These are phyloP conservation scores for Chlorella ohadii DNA, from an alignment of 139 green algal genomes.

Conservation along the genomic window DNA sequence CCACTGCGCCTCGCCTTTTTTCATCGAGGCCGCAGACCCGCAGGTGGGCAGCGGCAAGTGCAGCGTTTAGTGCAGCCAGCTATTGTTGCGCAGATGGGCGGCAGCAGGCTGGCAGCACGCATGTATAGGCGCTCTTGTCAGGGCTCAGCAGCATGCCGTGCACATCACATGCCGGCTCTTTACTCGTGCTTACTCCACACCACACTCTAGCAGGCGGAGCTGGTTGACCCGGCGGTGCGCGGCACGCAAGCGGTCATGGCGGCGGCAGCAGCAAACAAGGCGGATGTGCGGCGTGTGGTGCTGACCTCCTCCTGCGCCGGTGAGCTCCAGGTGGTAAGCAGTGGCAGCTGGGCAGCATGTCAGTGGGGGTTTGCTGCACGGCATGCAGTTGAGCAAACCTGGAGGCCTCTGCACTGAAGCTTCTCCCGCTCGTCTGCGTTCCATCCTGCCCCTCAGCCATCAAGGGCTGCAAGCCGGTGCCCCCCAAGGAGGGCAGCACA, in stretches of 20 bases:
- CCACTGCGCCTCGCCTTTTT: conserved; percentile 80
- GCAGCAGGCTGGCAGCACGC: no score
- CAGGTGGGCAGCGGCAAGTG: not conserved
- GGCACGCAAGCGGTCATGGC: conserved; percentile 63
- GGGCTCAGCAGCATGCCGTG: no score
- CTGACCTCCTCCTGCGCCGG: conserved; percentile 65
- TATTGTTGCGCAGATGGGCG: no score
- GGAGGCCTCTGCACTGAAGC: no score
- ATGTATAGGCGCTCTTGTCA: no score
- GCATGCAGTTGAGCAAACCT: no score
- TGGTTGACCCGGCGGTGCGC: conserved; percentile 69
- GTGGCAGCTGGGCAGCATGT: no score
- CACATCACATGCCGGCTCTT: no score
- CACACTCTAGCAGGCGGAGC: conserved; percentile 29
- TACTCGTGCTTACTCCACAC: no score
- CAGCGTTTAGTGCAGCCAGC: no score
- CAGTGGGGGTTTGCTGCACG: no score
- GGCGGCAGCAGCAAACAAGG: conserved; percentile 53
- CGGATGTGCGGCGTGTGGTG: conserved; percentile 62
- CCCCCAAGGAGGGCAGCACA: conserved; percentile 49
- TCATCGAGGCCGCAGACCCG: conserved; percentile 59
- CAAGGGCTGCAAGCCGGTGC: conserved; percentile 46
- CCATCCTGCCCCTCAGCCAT: conserved; percentile 56
- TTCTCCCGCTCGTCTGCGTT: no score
- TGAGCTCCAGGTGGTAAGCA: not conserved